A percentile compares a stretch with the other conserved stretches of the same genome.
phyloP scores from a whole-genome alignment of 495 filamentous ascomycete species.

The Penicillium daleae region DNA sequence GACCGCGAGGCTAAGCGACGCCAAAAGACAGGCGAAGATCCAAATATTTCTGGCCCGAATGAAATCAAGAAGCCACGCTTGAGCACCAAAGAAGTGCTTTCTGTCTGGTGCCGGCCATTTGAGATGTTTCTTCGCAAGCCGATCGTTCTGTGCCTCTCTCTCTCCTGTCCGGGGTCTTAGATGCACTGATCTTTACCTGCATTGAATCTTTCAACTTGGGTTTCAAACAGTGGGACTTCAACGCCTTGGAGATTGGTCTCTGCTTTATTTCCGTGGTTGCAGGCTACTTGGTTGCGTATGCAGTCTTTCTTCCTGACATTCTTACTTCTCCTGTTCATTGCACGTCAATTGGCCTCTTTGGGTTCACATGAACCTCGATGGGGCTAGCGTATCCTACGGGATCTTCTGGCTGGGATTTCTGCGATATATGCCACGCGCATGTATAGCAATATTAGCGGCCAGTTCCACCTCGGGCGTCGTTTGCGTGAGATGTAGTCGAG shows the following conservation, averaged over 20 bases:
- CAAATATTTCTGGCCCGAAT: constrained; percentile 60
- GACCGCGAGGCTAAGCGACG: constrained; percentile 68
- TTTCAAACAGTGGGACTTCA: constrained; percentile 67
- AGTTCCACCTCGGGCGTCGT: no score
- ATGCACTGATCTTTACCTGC: constrained; percentile 83
- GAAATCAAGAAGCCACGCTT: constrained; percentile 59
- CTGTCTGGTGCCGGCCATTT: constrained; percentile 72
- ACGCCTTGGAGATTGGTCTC: constrained; percentile 57
- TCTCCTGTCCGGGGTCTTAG: constrained; percentile 73
- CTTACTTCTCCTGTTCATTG: constrained; percentile 60
- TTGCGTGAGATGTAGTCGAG: no score
- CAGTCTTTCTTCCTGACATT: constrained; percentile 69
- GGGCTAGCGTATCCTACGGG: constrained; percentile 59
- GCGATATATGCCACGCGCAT: constrained; percentile 52
- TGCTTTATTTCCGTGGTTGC: constrained; percentile 66
- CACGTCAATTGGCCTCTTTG: constrained; percentile 68
- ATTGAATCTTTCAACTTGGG: constrained; percentile 69
- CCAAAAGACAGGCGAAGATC: constrained; percentile 59
- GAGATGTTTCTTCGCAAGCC: constrained; percentile 78
- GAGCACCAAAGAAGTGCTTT: constrained; percentile 56
- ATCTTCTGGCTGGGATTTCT: constrained; percentile 33
- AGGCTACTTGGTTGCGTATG: constrained; percentile 68
- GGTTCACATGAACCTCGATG: constrained; percentile 68
- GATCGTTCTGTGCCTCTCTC: constrained; percentile 74
- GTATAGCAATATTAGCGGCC: constrained; percentile 40